A percentile compares a stretch with the other conserved stretches of the same genome.
These are phyloP conservation scores for Quillaja saponaria DNA, from an alignment of 306 rosid species.

Conservation along the genomic window DNA sequence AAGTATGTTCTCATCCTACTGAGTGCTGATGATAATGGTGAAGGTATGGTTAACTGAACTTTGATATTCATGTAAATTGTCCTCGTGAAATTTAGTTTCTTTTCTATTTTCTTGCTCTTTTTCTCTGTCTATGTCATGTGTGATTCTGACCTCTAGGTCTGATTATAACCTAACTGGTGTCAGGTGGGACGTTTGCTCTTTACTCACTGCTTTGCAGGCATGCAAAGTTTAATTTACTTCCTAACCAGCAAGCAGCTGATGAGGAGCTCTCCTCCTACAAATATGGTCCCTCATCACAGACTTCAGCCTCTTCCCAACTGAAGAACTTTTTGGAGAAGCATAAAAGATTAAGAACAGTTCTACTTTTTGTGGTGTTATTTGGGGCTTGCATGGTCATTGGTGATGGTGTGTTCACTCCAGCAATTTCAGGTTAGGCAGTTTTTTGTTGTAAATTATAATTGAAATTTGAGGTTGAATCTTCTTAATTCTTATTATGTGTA, in stretches of 20 bases:
- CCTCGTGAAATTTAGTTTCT: not conserved
- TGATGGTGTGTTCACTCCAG: conserved; percentile 89
- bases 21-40: conserved; percentile 85
- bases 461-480: not conserved
- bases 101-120: conserved; percentile 1
- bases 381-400: conserved; percentile 94
- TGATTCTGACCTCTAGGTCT: conserved; percentile 14
- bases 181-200: conserved; percentile 93
- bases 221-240: conserved; percentile 80
- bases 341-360: conserved; percentile 64
- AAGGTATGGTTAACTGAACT: conserved; percentile 50
- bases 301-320: conserved; percentile 47
- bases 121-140: too few relatives aligned
- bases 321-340: conserved; percentile 82
- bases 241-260: conserved; percentile 91
- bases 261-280: conserved; percentile 79
- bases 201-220: conserved; percentile 85
- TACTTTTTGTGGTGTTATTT: conserved; percentile 67
- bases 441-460: conserved; percentile 1
- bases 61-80: not conserved
- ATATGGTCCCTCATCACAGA: conserved; percentile 73
- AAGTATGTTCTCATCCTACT: conserved; percentile 72
- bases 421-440: conserved; percentile 69
- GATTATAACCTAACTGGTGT: conserved; percentile 23
- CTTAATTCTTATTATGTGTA: not conserved